Evolutionary conservation across 139 green algal genomes (phyloP).

Genomic region (Spirogloea muscicola): DNA sequence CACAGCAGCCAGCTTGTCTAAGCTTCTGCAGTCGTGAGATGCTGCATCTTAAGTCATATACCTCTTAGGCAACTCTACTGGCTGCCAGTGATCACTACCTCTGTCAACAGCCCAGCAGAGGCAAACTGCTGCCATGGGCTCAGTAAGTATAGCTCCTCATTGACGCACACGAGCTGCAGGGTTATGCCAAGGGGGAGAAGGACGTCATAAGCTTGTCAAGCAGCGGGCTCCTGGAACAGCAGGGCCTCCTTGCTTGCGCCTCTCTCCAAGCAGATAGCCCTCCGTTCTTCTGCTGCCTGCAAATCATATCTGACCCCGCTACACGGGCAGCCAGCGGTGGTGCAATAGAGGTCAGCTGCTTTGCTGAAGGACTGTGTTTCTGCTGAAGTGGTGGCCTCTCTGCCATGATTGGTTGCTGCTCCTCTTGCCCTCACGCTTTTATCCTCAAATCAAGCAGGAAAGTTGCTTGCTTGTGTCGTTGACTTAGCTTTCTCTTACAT

Average conservation of each 20-base stretch:
- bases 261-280: neutral
- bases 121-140: neutral
- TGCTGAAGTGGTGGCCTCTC: too few relatives aligned
- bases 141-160: neutral
- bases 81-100: neutral
- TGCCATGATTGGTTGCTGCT: too few relatives aligned
- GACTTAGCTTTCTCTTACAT: too few relatives aligned
- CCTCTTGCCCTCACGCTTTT: too few relatives aligned
- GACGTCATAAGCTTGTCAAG: neutral
- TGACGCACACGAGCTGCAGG: neutral
- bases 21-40: too few relatives aligned
- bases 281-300: slow-evolving; percentile 16
- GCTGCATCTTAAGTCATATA: too few relatives aligned
- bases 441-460: too few relatives aligned
- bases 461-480: too few relatives aligned
- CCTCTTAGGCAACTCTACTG: too few relatives aligned
- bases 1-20: neutral
- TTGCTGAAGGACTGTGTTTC: too few relatives aligned
- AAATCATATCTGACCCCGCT: neutral
- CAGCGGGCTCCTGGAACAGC: slow-evolving; percentile 5
- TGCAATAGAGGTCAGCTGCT: neutral
- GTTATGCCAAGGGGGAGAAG: slow-evolving; percentile 2
- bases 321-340: neutral
- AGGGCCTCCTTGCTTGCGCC: slow-evolving; percentile 8
- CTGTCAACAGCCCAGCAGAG: neutral